Percentiles rank a stretch among this genome's conserved stretches.
phyloP scores from a whole-genome alignment of 2,329 filamentous ascomycete species.

The Graphiopsis chlorocephala region DNA sequence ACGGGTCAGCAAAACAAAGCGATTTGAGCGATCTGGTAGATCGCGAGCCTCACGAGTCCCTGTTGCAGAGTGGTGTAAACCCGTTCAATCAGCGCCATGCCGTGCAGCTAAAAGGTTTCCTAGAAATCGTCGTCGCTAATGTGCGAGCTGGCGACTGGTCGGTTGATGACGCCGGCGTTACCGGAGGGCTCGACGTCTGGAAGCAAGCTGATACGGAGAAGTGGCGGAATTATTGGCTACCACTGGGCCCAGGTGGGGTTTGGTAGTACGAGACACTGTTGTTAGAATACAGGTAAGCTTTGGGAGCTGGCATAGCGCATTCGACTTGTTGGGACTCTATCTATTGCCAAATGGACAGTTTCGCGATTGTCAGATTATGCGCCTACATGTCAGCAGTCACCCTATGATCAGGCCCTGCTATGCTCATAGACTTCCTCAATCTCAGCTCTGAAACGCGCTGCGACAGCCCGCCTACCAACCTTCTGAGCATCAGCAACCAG shows the following conservation, averaged over 20 bases:
- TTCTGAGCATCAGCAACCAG: too few relatives aligned
- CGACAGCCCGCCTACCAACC: too few relatives aligned
- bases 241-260: slow-evolving; percentile 17
- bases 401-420: too few relatives aligned
- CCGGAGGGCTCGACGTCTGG: slow-evolving; percentile 20
- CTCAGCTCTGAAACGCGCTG: too few relatives aligned
- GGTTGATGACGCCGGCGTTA: slow-evolving; percentile 18
- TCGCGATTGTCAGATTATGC: too few relatives aligned
- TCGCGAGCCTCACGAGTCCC: not conserved
- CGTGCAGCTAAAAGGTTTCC: slow-evolving; percentile 14
- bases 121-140: slow-evolving; percentile 17
- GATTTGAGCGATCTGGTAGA: slow-evolving; percentile 3
- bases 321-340: too few relatives aligned
- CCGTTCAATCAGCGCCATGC: slow-evolving; percentile 17
- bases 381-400: too few relatives aligned
- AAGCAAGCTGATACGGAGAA: slow-evolving; percentile 19
- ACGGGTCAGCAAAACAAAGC: slow-evolving; percentile 15
- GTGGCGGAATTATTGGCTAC: slow-evolving; percentile 18
- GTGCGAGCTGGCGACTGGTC: slow-evolving; percentile 15
- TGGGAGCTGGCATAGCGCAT: too few relatives aligned
- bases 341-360: too few relatives aligned
- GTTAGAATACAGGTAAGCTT: too few relatives aligned
- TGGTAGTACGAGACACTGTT: too few relatives aligned
- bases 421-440: too few relatives aligned
- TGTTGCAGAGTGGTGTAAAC: slow-evolving; percentile 19